Base-by-base conservation (phyloP, 139 green algal species). In the Chlamydomonas schloesseri region DNA sequence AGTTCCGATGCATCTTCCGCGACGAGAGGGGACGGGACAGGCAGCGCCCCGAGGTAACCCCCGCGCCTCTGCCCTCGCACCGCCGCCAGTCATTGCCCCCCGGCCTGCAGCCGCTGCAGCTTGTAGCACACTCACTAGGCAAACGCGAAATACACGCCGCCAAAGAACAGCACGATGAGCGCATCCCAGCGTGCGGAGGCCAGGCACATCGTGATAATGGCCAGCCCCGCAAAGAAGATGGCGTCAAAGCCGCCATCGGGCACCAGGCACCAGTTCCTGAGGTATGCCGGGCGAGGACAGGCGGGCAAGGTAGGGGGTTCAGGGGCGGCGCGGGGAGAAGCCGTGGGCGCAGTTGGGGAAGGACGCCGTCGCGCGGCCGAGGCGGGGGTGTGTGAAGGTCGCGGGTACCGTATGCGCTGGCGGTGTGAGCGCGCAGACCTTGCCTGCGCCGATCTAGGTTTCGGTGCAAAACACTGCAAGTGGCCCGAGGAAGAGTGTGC, bases 171-270 rank as follows among this genome's bases (percentile, higher is more conserved):
- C 62, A 74, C 55, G 24, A 88, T 71, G 53, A 90, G 64, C 14
- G 87, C 87, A 67, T 90, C 87, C 87, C 87, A 90, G 1, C 81
- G 72, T 1, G 87, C 81, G 42, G 62, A 85, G 23, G 81, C 87
- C 81, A 90, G 20, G 33, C 71, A 90, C 87, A 90, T 88, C 29
- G 53, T 67, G 34, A 76, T 33, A 13, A 90, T 86, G 26, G 73
- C 87, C 53, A 88, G 8, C 18, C 29, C 87, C 10, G 81, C 87
- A 24, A 90, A 90, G 73, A 90, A 88, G 53, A 90, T 65, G 0
- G 87, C 87, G 71, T 90, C 87, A 34, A n/a, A 65, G 33, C 87
- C 87, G 58, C 87, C 87, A 70, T 88, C 47, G 14, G 83, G 86
- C 13, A 82, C 29, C 50, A 89, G 47, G 47, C 55, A 75, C 78